phyloP scores from a whole-genome alignment of 2,329 filamentous ascomycete species.

The Monosporascus ibericus region DNA sequence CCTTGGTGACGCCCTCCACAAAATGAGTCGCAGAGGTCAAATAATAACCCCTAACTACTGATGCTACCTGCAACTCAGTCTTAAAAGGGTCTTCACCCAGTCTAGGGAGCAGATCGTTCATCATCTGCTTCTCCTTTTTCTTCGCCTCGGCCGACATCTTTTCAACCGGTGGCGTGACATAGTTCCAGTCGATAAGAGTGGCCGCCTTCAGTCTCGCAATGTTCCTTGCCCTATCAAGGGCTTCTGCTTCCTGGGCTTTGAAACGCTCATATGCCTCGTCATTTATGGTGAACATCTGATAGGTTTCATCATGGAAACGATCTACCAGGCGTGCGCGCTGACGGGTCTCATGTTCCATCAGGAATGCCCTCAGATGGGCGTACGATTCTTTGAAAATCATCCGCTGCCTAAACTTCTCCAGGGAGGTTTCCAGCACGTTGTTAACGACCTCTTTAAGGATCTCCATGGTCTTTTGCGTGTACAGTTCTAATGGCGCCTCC shows the following conservation, averaged over 20 bases:
- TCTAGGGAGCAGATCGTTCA: slow-evolving; percentile 36
- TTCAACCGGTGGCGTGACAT: slow-evolving; percentile 18
- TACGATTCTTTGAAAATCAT: slow-evolving; percentile 44
- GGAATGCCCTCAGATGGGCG: slow-evolving; percentile 36
- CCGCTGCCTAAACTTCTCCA: slow-evolving; percentile 39
- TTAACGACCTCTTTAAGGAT: slow-evolving; percentile 43
- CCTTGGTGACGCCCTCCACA: slow-evolving; percentile 42
- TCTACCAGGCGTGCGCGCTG: slow-evolving; percentile 34
- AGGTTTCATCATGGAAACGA: slow-evolving; percentile 46
- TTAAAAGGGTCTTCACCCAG: slow-evolving; percentile 53
- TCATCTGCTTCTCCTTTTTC: slow-evolving; percentile 34
- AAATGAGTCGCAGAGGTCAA: slow-evolving; percentile 59
- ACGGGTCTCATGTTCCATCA: slow-evolving; percentile 31
- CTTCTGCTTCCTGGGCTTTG: slow-evolving; percentile 37
- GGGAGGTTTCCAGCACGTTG: slow-evolving; percentile 39
- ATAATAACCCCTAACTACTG: slow-evolving; percentile 64
- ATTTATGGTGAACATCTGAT: slow-evolving; percentile 54
- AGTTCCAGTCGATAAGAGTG: slow-evolving; percentile 30
- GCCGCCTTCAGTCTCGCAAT: slow-evolving; percentile 40
- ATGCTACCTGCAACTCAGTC: slow-evolving; percentile 55
- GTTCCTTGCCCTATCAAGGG: slow-evolving; percentile 42
- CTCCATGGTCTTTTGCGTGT: slow-evolving; percentile 40
- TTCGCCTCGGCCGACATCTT: slow-evolving; percentile 44
- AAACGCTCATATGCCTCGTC: slow-evolving; percentile 40
- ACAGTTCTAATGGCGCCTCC: slow-evolving; percentile 44